These are phyloP conservation scores for Medicago ruthenica DNA, from an alignment of 306 rosid species.

Conservation along the genomic window DNA sequence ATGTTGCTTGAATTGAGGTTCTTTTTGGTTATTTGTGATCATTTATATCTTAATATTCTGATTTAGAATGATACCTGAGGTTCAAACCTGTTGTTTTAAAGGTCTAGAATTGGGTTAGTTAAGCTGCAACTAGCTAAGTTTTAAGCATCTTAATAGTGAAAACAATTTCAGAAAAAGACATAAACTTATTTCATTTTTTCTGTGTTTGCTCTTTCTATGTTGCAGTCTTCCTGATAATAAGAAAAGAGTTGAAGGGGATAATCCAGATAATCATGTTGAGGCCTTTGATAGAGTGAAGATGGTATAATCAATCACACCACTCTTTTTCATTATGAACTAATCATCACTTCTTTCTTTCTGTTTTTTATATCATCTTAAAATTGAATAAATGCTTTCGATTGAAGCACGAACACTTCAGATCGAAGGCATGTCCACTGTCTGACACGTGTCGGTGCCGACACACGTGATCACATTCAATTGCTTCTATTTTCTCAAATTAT, in stretches of 20 bases:
- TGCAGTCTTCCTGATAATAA: slow-evolving; percentile 79
- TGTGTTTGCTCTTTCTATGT: slow-evolving; percentile 35
- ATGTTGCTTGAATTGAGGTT: slow-evolving; percentile 41
- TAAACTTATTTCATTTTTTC: slow-evolving; percentile 24
- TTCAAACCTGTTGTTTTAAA: too few species aligned
- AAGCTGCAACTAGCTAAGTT: neutral
- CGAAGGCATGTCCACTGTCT: neutral
- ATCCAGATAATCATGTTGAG: slow-evolving; percentile 52
- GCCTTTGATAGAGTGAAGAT: slow-evolving; percentile 60
- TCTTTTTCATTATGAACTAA: slow-evolving; percentile 12
- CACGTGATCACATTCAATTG: neutral
- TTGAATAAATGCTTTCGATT: neutral
- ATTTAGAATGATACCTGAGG: neutral
- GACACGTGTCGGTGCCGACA: neutral
- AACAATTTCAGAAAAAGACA: neutral
- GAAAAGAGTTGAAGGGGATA: slow-evolving; percentile 58
- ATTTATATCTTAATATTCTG: slow-evolving; percentile 2
- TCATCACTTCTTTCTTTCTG: neutral
- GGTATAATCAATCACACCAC: slow-evolving; percentile 56
- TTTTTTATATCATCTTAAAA: neutral
- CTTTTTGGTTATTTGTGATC: slow-evolving; percentile 33
- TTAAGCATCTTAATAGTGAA: slow-evolving; percentile 31
- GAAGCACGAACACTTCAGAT: neutral
- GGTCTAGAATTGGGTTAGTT: neutral
- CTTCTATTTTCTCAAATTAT: neutral